Evolutionary conservation across 2,329 filamentous ascomycete species (phyloP), one percentile per base, ranked within the genome.

Genomic region (Hypoxylon sp.): DNA sequence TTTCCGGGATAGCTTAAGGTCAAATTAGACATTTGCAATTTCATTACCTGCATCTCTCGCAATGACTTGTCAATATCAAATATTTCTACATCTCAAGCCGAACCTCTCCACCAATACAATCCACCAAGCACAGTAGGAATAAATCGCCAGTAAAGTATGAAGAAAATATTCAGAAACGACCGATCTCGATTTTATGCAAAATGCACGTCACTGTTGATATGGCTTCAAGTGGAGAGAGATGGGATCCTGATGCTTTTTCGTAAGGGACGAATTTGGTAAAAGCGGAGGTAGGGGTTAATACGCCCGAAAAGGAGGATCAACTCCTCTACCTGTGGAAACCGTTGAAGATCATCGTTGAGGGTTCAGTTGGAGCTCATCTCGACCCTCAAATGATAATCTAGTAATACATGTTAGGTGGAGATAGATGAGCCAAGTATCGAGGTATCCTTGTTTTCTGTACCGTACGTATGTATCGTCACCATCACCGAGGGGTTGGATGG

Each of bases 121-220:
- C 47, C 26, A 29, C 9, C 11, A 52, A 37, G 29, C 47, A 39
- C 44, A 50, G 14, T 61, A 47, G 8, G 29, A 51, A 35, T 31
- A 14, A n/a, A 33, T 13, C 33, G 14, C 10, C 47, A 46, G 37
- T 24, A 17, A 47, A 39, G 37, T 17, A 19, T 54, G 50, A 44
- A 54, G 10, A 33, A 51, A 47, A 50, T 26, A 60, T 58, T 59
- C n/a, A 19, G 31, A 17, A 59, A 39, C 35, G 19, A 62, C n/a
- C 42, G 51, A 71, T 71, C 69, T 71, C 69, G 66, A 71, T 71
- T 66, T 24, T 33, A 61, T 63, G 62, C 59, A 60, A 66, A 69
- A 69, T 66, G 69, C 69, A 69, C 69, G 69, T 71, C 69, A 71
- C 62, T 31, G 19, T 48, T 37, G 59, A 69, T 61, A 60, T 46